These are phyloP conservation scores for Solanum phureja DNA, from an alignment of 257 asterid species.

Conservation along the genomic window DNA sequence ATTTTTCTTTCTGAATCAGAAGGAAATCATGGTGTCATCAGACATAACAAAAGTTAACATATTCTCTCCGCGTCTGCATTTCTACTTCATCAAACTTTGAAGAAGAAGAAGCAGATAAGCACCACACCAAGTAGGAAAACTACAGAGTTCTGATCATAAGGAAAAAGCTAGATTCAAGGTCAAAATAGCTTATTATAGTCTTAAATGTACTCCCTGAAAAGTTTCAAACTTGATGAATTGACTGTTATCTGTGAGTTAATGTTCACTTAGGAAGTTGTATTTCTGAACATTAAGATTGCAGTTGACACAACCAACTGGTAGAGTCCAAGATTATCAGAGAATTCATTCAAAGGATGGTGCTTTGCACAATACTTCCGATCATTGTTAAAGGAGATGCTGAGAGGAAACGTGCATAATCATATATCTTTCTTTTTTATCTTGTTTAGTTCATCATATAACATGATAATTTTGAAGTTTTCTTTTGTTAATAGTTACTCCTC, in stretches of 20 bases:
- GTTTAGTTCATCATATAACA: neutral
- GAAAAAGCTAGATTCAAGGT: neutral
- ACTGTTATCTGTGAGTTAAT: neutral
- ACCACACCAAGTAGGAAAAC: neutral
- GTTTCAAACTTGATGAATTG: neutral
- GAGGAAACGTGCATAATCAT: neutral
- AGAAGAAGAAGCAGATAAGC: neutral
- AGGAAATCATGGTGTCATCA: neutral
- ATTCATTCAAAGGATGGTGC: neutral
- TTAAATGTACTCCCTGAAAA: neutral
- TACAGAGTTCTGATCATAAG: neutral
- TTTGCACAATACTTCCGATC: neutral
- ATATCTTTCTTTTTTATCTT: neutral
- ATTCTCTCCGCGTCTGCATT: neutral
- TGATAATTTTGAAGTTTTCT: neutral
- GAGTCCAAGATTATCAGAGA: neutral
- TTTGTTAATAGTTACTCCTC: neutral
- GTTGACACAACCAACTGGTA: neutral
- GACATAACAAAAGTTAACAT: neutral
- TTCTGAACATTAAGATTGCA: neutral
- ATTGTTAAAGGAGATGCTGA: neutral
- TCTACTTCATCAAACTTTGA: neutral
- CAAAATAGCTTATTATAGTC: neutral
- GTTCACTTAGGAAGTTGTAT: neutral
- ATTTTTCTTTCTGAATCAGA: neutral